phyloP scores from a whole-genome alignment of 1,284 basidiomycete species.

The Afroboletus lepidellus region DNA sequence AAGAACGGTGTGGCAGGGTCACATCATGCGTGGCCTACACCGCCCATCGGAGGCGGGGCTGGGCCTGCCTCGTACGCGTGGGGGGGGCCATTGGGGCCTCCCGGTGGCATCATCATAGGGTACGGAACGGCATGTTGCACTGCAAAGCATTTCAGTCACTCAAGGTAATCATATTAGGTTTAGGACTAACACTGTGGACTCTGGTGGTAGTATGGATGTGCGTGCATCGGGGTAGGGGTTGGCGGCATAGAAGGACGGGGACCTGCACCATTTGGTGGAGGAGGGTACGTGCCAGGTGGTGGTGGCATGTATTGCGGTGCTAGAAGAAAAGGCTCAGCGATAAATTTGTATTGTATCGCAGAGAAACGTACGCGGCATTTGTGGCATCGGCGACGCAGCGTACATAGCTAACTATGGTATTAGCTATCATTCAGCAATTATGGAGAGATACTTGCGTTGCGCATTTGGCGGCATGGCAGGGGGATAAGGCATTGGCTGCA shows the following conservation, averaged over 20 bases:
- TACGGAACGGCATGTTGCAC: constrained; percentile 82
- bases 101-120: constrained; percentile 79
- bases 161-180: constrained; percentile 21
- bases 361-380: constrained; percentile 71
- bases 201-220: constrained; percentile 82
- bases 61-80: constrained; percentile 71
- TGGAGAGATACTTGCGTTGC: constrained; percentile 35
- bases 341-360: neutral
- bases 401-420: constrained; percentile 63
- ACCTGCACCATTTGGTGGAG: constrained; percentile 69
- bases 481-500: constrained; percentile 81
- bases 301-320: constrained; percentile 72
- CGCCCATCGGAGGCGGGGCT: constrained; percentile 72
- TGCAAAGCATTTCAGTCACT: constrained; percentile 37
- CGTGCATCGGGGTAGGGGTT: constrained; percentile 78
- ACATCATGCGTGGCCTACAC: constrained; percentile 41
- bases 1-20: constrained; percentile 10
- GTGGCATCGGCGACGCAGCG: constrained; percentile 69
- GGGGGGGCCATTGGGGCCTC: constrained; percentile 52
- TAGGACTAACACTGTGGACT: constrained; percentile 72
- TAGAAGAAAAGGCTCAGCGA: constrained; percentile 24
- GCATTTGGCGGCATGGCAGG: constrained; percentile 75
- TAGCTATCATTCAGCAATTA: neutral
- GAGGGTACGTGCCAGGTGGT: constrained; percentile 66
- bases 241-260: constrained; percentile 82